Evolutionary conservation across 2,329 filamentous ascomycete genomes (phyloP).

Genomic region (Fonsecaea multimorphosa): DNA sequence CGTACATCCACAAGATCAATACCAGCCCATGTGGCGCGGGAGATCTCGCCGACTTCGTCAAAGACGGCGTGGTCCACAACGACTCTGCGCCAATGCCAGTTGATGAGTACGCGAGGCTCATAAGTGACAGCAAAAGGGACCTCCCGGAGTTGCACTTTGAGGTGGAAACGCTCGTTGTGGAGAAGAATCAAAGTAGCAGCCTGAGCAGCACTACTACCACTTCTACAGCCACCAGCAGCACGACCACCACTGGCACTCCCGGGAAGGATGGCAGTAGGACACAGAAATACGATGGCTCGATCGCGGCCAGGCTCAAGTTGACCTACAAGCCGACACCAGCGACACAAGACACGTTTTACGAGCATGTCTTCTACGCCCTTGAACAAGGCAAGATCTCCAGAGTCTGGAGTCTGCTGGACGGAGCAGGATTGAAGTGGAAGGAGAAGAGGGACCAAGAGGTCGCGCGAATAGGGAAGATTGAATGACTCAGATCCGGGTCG

Average conservation of each 20-base stretch:
- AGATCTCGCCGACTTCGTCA: slow-evolving; percentile 17
- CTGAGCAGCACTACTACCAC: not conserved
- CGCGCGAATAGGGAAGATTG: not conserved
- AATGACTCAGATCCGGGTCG: too few species aligned
- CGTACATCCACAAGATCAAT: slow-evolving; percentile 19
- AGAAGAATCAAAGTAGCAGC: slow-evolving; percentile 3
- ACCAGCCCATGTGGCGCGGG: not conserved
- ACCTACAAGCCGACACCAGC: slow-evolving; percentile 15
- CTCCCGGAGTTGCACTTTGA: slow-evolving; percentile 27
- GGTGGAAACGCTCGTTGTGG: slow-evolving; percentile 26
- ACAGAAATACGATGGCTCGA: slow-evolving; percentile 7
- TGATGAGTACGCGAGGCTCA: slow-evolving; percentile 24
- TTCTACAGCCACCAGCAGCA: not conserved
- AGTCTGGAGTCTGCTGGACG: slow-evolving; percentile 32
- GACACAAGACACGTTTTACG: slow-evolving; percentile 25
- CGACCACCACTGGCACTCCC: not conserved
- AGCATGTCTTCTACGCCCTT: slow-evolving; percentile 31
- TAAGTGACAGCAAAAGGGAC: slow-evolving; percentile 21
- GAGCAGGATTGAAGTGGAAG: slow-evolving; percentile 26
- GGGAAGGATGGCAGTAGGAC: slow-evolving; percentile 5
- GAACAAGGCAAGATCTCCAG: slow-evolving; percentile 28
- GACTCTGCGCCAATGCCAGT: slow-evolving; percentile 24
- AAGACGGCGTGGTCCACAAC: slow-evolving; percentile 27
- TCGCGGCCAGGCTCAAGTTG: slow-evolving; percentile 29
- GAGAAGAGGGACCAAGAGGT: slow-evolving; percentile 6